Base-by-base conservation (phyloP, 495 filamentous ascomycete species). In the Aspergillus leporis region DNA sequence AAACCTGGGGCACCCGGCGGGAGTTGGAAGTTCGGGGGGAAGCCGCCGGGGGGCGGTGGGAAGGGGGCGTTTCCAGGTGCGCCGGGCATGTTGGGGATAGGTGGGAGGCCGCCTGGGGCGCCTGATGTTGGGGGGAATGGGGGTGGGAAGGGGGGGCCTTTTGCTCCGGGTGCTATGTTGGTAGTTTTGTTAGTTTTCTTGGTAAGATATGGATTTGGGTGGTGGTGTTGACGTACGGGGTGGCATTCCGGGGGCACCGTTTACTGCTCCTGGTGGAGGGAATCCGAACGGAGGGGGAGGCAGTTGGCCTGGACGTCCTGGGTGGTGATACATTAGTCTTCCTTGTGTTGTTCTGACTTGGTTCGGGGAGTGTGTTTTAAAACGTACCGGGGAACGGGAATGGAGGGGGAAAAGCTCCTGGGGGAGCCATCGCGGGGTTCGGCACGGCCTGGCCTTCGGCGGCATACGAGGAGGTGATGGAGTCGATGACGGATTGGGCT, bases 401-500 rank as follows among this genome's bases (percentile, higher is more conserved):
- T 47, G 82, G 81, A 36, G 80, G 78, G 19, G 76, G 78, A 59
- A 72, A 76, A 50, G 70, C 80, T 16, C 76, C 76, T 4, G 77
- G 74, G 8, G 78, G 77, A 21, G 78, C 84, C 60, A 93, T 83
- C 79, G 92, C 90, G 40, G 91, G 92, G 71, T 95, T 96, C 30
- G 86, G 83, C 64, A 86, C 81, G 55, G 89, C 83, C 73, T 97
- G 91, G 68, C 94, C 94, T 71, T 94, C 94, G 61, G 91, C 92
- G 46, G 88, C 89, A 81, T 98, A 98, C 28, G 92, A 94, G 38
- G 85, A 88, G 14, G 94, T 98, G 74, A 98, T 98, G 55, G 87
- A 91, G 78, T 98, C 94, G 71, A 98, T 98, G 55, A 98, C 95
- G 36, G 87, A 92, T 74, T 98, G 94, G 28, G 95, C 93, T 75